Conservation (phyloP, 257 asterid genomes). For the Oldenlandia corymbosa region DNA sequence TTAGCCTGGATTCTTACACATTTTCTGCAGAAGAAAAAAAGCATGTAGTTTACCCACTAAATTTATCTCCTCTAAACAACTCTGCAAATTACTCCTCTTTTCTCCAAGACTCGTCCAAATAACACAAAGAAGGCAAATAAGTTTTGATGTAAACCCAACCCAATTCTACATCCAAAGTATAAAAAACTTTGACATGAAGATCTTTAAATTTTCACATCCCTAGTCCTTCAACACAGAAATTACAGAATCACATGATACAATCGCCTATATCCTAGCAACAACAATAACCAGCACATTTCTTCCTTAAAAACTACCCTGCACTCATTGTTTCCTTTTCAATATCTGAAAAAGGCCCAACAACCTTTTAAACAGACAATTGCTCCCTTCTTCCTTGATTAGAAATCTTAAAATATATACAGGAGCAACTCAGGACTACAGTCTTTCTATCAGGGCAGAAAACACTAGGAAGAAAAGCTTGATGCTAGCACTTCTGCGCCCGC, state of each 20-base stretch:
- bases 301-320: constrained; percentile 1
- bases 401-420: constrained; percentile 24
- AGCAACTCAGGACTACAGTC: constrained; percentile 25
- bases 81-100: too few relatives aligned
- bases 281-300: constrained; percentile 3
- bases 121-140: background rate
- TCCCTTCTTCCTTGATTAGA: constrained; percentile 14
- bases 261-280: constrained; percentile 10
- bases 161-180: background rate
- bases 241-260: background rate
- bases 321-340: background rate
- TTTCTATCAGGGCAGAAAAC: background rate
- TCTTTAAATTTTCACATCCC: constrained; percentile 6
- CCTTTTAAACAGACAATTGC: constrained; percentile 8
- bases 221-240: constrained; percentile 2
- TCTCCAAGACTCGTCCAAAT: too few relatives aligned
- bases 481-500: background rate
- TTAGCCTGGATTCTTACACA: too few relatives aligned
- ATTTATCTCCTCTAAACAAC: too few relatives aligned
- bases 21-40: too few relatives aligned
- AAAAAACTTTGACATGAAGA: constrained; percentile 4
- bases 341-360: constrained; percentile 7
- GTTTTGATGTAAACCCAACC: background rate
- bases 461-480: constrained; percentile 1
- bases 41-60: too few relatives aligned